Conservation (phyloP, 2,329 filamentous ascomycete genomes). For the Colletotrichum nymphaeae region DNA sequence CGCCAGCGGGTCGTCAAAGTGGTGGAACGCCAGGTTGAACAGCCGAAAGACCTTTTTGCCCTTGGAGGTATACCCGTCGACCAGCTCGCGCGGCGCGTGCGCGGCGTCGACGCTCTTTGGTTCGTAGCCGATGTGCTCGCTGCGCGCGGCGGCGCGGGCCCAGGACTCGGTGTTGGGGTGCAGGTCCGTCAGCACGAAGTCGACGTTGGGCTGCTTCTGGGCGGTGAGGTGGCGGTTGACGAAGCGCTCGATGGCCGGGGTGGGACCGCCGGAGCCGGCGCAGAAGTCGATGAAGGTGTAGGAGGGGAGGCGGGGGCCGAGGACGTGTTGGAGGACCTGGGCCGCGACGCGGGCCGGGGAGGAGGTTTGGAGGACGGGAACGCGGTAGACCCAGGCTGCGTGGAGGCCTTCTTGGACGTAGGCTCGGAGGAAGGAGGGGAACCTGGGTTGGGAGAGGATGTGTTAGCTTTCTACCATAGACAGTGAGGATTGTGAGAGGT, state of each 20-base stretch:
- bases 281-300: constrained; percentile 82
- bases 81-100: constrained; percentile 63
- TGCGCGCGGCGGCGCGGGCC: constrained; percentile 62
- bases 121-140: constrained; percentile 70
- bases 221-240: constrained; percentile 61
- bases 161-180: constrained; percentile 73
- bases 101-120: constrained; percentile 73
- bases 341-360: constrained; percentile 73
- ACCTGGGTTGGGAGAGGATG: constrained; percentile 56
- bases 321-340: constrained; percentile 61
- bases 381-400: constrained; percentile 69
- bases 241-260: constrained; percentile 69
- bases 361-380: constrained; percentile 67
- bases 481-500: no score
- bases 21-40: constrained; percentile 82
- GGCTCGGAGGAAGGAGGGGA: constrained; percentile 72
- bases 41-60: constrained; percentile 71
- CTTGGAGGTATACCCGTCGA: constrained; percentile 44
- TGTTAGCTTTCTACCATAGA: not conserved
- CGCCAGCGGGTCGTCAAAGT: constrained; percentile 76
- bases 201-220: constrained; percentile 47
- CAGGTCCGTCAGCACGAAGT: constrained; percentile 75
- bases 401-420: constrained; percentile 75
- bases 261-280: constrained; percentile 79
- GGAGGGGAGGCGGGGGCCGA: constrained; percentile 57